Conservation (phyloP, 2,329 filamentous ascomycete species). For the Fusarium albidum region DNA sequence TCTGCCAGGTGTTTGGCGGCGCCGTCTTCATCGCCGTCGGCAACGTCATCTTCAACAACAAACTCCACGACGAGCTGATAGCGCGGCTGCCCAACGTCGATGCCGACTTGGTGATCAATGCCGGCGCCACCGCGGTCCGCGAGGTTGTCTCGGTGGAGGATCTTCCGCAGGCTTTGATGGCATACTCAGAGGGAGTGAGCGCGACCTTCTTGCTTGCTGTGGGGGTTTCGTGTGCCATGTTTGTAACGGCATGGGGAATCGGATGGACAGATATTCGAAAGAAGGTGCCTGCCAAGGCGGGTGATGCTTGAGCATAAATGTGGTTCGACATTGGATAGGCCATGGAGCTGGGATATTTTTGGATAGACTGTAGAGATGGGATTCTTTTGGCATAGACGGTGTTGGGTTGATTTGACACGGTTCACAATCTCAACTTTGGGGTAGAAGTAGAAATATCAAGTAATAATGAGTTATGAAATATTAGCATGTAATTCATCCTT, state of each 20-base stretch:
- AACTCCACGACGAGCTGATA: conserved; percentile 43
- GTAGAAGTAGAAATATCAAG: not conserved
- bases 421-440: conserved; percentile 2
- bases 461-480: not conserved
- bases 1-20: conserved; percentile 47
- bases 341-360: not conserved
- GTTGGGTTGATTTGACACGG: not conserved
- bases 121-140: conserved; percentile 52
- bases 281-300: conserved; percentile 30
- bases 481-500: too few relatives aligned
- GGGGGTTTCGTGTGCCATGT: conserved; percentile 41
- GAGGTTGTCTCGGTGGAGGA: conserved; percentile 41
- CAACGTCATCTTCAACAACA: conserved; percentile 43
- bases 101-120: conserved; percentile 46
- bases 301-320: conserved; percentile 24
- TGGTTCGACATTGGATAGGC: not conserved
- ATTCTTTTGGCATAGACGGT: not conserved
- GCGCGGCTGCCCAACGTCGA: conserved; percentile 42
- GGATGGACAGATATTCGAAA: conserved; percentile 57
- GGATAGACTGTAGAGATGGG: not conserved
- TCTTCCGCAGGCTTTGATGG: conserved; percentile 47
- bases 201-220: conserved; percentile 43
- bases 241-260: conserved; percentile 52
- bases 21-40: conserved; percentile 54
- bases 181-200: conserved; percentile 50